These are phyloP conservation scores for Maudiozyma barnettii DNA, from an alignment of 805 yeast species.

Conservation along the genomic window DNA sequence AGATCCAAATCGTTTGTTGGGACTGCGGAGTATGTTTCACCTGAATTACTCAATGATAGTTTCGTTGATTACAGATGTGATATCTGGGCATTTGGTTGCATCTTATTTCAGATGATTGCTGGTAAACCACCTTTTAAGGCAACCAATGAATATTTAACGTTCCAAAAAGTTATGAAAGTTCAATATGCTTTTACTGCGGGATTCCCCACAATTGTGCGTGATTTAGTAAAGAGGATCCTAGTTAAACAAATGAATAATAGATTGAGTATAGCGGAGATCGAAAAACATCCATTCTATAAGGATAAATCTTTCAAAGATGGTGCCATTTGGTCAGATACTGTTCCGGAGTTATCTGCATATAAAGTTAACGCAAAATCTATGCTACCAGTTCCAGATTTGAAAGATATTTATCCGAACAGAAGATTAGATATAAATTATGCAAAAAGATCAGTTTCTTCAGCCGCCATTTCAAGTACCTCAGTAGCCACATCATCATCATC, in stretches of 20 bases:
- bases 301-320: constrained; percentile 47
- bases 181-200: constrained; percentile 83
- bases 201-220: constrained; percentile 64
- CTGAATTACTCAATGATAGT: constrained; percentile 66
- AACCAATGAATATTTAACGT: constrained; percentile 69
- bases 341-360: constrained; percentile 64
- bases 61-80: constrained; percentile 88
- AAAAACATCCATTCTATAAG: constrained; percentile 54
- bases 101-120: constrained; percentile 88
- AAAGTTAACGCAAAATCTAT: constrained; percentile 68
- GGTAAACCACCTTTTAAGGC: constrained; percentile 87
- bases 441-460: constrained; percentile 1
- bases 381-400: constrained; percentile 59
- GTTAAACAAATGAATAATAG: constrained; percentile 57
- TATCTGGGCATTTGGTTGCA: constrained; percentile 98
- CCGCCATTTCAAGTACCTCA: neutral
- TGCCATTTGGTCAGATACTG: constrained; percentile 47
- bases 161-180: constrained; percentile 70
- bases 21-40: constrained; percentile 77
- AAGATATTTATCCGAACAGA: constrained; percentile 7
- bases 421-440: constrained; percentile 1
- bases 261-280: constrained; percentile 45
- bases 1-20: constrained; percentile 78
- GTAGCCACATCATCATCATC: neutral
- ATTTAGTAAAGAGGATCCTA: constrained; percentile 59